Evolutionary conservation across 2,329 filamentous ascomycete species (phyloP), one percentile per base, ranked within the genome.

Genomic region (Penicillium sp.): DNA sequence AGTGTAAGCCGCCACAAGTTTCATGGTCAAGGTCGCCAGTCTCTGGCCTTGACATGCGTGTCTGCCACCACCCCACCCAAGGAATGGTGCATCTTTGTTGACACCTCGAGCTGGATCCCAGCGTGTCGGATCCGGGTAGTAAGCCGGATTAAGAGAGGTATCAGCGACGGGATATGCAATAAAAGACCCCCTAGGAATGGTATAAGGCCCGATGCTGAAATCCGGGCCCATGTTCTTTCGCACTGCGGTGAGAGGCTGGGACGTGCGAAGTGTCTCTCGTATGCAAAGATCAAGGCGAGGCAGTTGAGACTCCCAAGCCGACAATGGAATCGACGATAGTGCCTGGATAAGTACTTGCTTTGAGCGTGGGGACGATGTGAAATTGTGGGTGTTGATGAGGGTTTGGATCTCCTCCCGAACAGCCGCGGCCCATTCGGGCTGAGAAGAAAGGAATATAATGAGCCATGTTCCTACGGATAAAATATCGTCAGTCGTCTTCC

Each of bases 31-130:
- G 1, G 33, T 36, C 9, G 35, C 43, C 30, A 47, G 43, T 27
- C 43, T 35, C 13, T 47, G 43, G 6, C 43, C 43, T 21, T 47
- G 40, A 30, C 43, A 47, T 4, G 31, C 26, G 20, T 45, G 41
- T 10, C 27, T 33, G 6, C 43, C 43, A 4, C 19, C 32, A n/a
- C 40, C 43, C 43, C 43, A 45, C 8, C 30, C 34, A 16, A 45
- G 30, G 4, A 37, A 45, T 1, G 29, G 29, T 18, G 14, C 10
- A 8, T 33, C 39, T 6, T 31, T 38, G 10, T 10, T 17, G 13
- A 27, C n/a, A 10, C n/a, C 28, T 10, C 43, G 43, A 21, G 41
- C 35, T 4, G 43, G 43, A 15, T 47, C 25, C 43, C 43, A 47
- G 19, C 36, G 36, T 3, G 10, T 33, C 20, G 43, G 33, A 7